Percentiles rank a stretch among this genome's conserved stretches.
Evolutionary conservation across 2,329 filamentous ascomycete genomes (phyloP).

Genomic region (Fonsecaea pedrosoi): DNA sequence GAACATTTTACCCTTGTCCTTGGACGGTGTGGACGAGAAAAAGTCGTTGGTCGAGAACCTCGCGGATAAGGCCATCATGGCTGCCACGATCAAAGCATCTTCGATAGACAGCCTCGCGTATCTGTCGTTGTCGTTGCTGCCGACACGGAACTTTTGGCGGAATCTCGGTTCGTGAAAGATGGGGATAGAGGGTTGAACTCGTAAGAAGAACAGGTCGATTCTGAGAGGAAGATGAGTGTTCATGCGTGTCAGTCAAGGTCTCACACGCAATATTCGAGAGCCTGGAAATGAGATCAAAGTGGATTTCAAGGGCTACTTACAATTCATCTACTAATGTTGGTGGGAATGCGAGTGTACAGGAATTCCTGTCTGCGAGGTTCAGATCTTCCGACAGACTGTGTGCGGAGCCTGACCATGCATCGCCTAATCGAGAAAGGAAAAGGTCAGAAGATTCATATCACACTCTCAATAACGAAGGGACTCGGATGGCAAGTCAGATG

Average conservation of each 20-base stretch:
- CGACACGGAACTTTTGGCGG: conserved; percentile 4
- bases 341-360: conserved; percentile 1
- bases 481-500: background rate
- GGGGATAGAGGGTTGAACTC: conserved; percentile 7
- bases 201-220: conserved; percentile 12
- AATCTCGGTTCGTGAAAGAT: conserved; percentile 14
- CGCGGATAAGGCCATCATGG: conserved; percentile 11
- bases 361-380: background rate
- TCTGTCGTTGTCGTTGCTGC: background rate
- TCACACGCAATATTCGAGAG: background rate
- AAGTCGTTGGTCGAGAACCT: conserved; percentile 14
- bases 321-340: background rate
- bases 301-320: background rate
- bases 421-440: background rate
- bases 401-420: background rate
- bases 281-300: no score
- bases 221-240: background rate
- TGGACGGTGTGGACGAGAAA: background rate
- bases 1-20: conserved; percentile 7
- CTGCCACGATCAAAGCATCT: conserved; percentile 13
- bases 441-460: background rate
- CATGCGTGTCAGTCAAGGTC: background rate
- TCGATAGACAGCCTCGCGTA: conserved; percentile 2
- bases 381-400: conserved; percentile 7
- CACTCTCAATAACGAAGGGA: background rate